Percentiles rank a stretch among this genome's conserved stretches.
These are phyloP conservation scores for Hymenoscyphus albidus DNA, from an alignment of 2,329 filamentous ascomycete genomes.

Conservation along the genomic window DNA sequence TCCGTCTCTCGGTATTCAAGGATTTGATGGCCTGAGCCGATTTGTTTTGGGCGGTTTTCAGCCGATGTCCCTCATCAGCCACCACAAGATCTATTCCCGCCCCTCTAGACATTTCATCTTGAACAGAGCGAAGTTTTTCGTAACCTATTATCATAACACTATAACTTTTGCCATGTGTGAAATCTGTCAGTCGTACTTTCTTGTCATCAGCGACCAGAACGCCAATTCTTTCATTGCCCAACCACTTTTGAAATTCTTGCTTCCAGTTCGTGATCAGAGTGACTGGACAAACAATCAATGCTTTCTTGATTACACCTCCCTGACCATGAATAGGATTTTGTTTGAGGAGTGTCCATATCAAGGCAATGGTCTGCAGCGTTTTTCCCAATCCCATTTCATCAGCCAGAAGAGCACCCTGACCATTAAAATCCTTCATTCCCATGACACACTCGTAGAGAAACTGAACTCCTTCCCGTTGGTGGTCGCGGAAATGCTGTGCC, in stretches of 20 bases:
- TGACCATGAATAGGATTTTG: constrained; percentile 63
- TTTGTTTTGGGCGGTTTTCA: constrained; percentile 95
- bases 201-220: constrained; percentile 62
- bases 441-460: constrained; percentile 75
- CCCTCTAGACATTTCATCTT: constrained; percentile 61
- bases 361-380: constrained; percentile 67
- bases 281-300: constrained; percentile 69
- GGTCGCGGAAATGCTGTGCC: constrained; percentile 57
- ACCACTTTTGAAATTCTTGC: constrained; percentile 70
- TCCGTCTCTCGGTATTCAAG: constrained; percentile 62
- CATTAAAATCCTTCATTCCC: constrained; percentile 63
- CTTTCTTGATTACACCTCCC: constrained; percentile 58
- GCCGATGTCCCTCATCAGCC: constrained; percentile 92
- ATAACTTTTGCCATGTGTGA: constrained; percentile 64
- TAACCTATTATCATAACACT: constrained; percentile 72
- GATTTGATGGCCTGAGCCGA: constrained; percentile 87
- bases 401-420: constrained; percentile 66
- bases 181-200: constrained; percentile 59
- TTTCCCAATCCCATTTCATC: constrained; percentile 77
- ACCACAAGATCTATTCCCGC: constrained; percentile 77
- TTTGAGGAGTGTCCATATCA: constrained; percentile 69
- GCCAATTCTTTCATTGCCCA: constrained; percentile 65
- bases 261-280: constrained; percentile 71
- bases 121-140: constrained; percentile 62
- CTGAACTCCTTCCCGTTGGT: constrained; percentile 65